A percentile compares a stretch with the other conserved stretches of the same genome.
Evolutionary conservation across 805 yeast species (phyloP).

Genomic region (Ogataea glucozyma): DNA sequence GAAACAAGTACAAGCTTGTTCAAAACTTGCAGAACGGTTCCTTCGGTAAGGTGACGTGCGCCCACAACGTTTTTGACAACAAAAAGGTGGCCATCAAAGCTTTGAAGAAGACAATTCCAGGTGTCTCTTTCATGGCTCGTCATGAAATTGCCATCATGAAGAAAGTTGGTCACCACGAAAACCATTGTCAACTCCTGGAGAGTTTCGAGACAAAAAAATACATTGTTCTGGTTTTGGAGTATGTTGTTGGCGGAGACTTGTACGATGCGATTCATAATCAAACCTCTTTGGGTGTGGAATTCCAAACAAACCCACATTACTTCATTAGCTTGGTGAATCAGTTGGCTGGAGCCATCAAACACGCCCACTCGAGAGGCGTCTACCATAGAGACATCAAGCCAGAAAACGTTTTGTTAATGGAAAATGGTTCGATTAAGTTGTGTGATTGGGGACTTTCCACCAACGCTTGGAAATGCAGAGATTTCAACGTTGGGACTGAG

Average conservation of each 20-base stretch:
- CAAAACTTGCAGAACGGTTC: constrained; percentile 56
- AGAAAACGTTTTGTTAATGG: constrained; percentile 60
- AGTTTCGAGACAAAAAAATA: constrained; percentile 54
- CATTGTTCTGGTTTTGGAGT: constrained; percentile 62
- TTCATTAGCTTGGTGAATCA: constrained; percentile 44
- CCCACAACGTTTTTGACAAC: constrained; percentile 39
- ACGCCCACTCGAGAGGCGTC: constrained; percentile 57
- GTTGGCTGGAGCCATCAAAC: constrained; percentile 50
- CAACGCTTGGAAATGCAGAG: constrained; percentile 29
- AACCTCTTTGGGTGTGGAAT: constrained; percentile 28
- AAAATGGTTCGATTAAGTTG: constrained; percentile 54
- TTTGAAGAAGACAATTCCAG: constrained; percentile 46
- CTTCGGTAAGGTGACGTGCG: constrained; percentile 61
- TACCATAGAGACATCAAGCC: constrained; percentile 77
- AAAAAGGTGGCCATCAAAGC: constrained; percentile 55
- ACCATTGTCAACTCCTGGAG: constrained; percentile 60
- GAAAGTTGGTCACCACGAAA: constrained; percentile 46
- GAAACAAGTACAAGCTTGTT: constrained; percentile 44
- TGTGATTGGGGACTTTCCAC: constrained; percentile 79
- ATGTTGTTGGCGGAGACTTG: constrained; percentile 65
- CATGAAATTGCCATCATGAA: constrained; percentile 53
- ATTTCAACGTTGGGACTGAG: constrained; percentile 55
- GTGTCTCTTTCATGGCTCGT: constrained; percentile 46
- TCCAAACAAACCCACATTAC: constrained; percentile 28
- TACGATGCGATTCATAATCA: constrained; percentile 52